phyloP scores from a whole-genome alignment of 2,329 filamentous ascomycete species.

The Aspergillus vadensis region DNA sequence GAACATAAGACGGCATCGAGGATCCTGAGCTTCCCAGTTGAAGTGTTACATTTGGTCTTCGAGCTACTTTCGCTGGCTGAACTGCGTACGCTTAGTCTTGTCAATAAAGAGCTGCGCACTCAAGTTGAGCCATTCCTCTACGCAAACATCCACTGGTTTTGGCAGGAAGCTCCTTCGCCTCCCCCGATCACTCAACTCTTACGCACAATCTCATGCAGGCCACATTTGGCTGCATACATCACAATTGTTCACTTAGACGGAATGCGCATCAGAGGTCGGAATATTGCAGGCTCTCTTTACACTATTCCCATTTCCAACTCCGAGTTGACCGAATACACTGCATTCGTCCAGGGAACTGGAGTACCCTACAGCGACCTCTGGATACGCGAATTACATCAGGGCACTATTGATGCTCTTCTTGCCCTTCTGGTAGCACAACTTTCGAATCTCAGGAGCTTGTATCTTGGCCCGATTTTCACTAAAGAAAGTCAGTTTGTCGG shows the following conservation, averaged over 20 bases:
- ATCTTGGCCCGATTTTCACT: slow-evolving; percentile 13
- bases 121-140: slow-evolving; percentile 24
- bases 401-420: slow-evolving; percentile 21
- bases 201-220: slow-evolving; percentile 19
- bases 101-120: slow-evolving; percentile 13
- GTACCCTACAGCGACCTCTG: slow-evolving; percentile 16
- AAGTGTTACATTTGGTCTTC: slow-evolving; percentile 22
- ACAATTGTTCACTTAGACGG: slow-evolving; percentile 16
- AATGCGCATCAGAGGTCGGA: not conserved
- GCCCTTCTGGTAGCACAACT: slow-evolving; percentile 24
- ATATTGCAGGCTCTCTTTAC: not conserved
- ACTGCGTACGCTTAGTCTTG: slow-evolving; percentile 17
- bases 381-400: slow-evolving; percentile 19
- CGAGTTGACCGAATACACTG: slow-evolving; percentile 9
- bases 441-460: slow-evolving; percentile 17
- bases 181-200: slow-evolving; percentile 21
- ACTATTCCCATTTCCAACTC: slow-evolving; percentile 6
- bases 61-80: slow-evolving; percentile 18
- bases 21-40: slow-evolving; percentile 11
- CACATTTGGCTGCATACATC: slow-evolving; percentile 20
- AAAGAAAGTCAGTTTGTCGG: slow-evolving; percentile 14
- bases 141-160: slow-evolving; percentile 21
- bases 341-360: slow-evolving; percentile 10
- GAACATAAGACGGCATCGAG: not conserved
- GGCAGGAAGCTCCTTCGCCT: slow-evolving; percentile 10